These are phyloP conservation scores for Diplosphaera chodatii DNA, from an alignment of 139 green algal species.

Conservation along the genomic window DNA sequence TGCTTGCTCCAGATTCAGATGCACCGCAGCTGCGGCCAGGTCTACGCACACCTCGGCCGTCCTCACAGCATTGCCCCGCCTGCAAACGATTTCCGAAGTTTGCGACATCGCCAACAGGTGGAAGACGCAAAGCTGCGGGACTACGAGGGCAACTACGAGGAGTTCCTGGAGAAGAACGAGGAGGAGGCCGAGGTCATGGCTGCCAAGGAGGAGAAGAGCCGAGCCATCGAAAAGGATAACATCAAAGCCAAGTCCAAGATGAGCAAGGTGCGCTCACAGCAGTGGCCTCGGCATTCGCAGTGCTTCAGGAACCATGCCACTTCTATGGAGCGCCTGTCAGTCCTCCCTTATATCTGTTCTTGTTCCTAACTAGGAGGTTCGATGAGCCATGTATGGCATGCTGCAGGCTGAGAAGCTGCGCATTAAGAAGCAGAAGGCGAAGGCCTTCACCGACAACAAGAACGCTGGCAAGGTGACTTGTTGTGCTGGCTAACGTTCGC, in stretches of 20 bases:
- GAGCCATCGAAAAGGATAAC: conserved; percentile 63
- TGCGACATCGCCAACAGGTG: conserved; percentile 32
- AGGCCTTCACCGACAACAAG: conserved; percentile 46
- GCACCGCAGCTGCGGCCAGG: no score
- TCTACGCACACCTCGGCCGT: no score
- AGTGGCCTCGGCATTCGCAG: no score
- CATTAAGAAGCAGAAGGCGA: conserved; percentile 79
- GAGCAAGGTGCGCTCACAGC: conserved; percentile 57
- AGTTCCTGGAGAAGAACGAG: conserved; percentile 85
- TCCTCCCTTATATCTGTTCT: no score
- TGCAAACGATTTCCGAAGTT: no score
- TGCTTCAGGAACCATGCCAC: no score
- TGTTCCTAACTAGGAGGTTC: no score
- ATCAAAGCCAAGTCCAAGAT: conserved; percentile 90
- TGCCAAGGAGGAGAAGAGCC: conserved; percentile 57
- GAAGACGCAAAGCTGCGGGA: conserved; percentile 70
- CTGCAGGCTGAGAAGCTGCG: conserved; percentile 65
- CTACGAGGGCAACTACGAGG: conserved; percentile 92
- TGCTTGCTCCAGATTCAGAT: no score
- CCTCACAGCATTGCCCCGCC: no score
- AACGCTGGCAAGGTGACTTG: conserved; percentile 1
- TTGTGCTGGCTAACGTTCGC: no score
- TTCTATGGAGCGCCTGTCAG: no score
- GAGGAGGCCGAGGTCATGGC: conserved; percentile 45
- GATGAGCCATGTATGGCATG: no score